A percentile compares a stretch with the other conserved stretches of the same genome.
Conservation (phyloP, 345 rosid species). For the Mangifera indica region DNA sequence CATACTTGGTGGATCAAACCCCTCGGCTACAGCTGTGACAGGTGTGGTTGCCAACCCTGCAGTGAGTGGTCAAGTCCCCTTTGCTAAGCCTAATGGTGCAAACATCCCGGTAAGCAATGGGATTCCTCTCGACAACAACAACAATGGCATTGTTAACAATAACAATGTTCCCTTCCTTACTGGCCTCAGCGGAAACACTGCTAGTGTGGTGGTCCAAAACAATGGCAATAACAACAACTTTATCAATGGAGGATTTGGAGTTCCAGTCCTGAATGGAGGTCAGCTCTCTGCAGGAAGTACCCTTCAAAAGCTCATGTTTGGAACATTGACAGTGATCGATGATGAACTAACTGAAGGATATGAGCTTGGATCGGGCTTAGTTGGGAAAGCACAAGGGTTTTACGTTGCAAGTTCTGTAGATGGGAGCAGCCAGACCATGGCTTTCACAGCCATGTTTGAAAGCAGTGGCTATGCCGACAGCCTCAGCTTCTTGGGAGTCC, state of each 20-base stretch:
- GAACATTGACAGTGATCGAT: slow-evolving; percentile 76
- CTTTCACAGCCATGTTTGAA: slow-evolving; percentile 75
- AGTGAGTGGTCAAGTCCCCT: slow-evolving; percentile 68
- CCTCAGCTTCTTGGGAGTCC: slow-evolving; percentile 81
- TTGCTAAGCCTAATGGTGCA: slow-evolving; percentile 82
- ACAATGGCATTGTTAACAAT: slow-evolving; percentile 66
- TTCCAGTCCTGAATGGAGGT: slow-evolving; percentile 48
- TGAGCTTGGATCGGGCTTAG: slow-evolving; percentile 59
- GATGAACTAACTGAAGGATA: slow-evolving; percentile 76
- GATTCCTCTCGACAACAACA: slow-evolving; percentile 56
- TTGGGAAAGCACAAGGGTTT: slow-evolving; percentile 89
- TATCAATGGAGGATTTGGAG: slow-evolving; percentile 39
- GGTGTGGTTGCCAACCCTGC: slow-evolving; percentile 72
- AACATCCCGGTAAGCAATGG: slow-evolving; percentile 68
- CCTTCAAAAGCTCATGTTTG: slow-evolving; percentile 70
- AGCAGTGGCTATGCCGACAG: slow-evolving; percentile 67
- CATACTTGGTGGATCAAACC: slow-evolving; percentile 73
- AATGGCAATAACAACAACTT: slow-evolving; percentile 47
- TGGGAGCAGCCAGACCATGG: slow-evolving; percentile 78
- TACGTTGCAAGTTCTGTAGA: slow-evolving; percentile 74
- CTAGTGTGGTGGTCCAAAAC: slow-evolving; percentile 43
- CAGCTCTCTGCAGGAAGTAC: slow-evolving; percentile 53
- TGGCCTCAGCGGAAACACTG: slow-evolving; percentile 68
- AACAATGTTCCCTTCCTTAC: slow-evolving; percentile 80
- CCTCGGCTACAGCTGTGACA: slow-evolving; percentile 68